These are phyloP conservation scores for Aspergillus terreus DNA, from an alignment of 2,329 filamentous ascomycete genomes.

Conservation along the genomic window DNA sequence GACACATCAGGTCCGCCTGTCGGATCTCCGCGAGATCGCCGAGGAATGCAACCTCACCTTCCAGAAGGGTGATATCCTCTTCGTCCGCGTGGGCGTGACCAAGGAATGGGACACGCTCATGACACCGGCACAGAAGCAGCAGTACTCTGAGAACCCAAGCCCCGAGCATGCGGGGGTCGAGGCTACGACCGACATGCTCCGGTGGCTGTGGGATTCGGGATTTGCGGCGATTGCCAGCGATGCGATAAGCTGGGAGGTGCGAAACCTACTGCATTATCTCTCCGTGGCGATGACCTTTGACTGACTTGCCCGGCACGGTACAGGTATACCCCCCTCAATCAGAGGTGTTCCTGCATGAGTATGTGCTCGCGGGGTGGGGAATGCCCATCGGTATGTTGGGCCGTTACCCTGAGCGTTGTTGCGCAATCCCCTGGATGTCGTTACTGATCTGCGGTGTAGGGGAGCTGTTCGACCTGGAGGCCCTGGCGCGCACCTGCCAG, in stretches of 20 bases:
- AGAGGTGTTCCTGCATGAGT: slow-evolving; percentile 44
- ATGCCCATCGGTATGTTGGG: slow-evolving; percentile 43
- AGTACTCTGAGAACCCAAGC: slow-evolving; percentile 33
- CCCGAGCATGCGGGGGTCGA: slow-evolving; percentile 48
- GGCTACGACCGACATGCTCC: slow-evolving; percentile 47
- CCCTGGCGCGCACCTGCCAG: slow-evolving; percentile 33
- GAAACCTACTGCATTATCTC: slow-evolving; percentile 3
- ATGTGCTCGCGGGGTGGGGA: slow-evolving; percentile 50
- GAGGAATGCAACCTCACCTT: slow-evolving; percentile 44
- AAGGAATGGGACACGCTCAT: slow-evolving; percentile 41
- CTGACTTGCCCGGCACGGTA: slow-evolving; percentile 15
- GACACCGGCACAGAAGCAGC: slow-evolving; percentile 28
- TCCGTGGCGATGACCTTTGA: background rate
- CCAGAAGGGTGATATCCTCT: slow-evolving; percentile 51
- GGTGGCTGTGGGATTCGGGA: slow-evolving; percentile 57
- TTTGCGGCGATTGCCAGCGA: slow-evolving; percentile 59
- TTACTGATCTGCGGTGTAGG: slow-evolving; percentile 24
- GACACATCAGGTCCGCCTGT: slow-evolving; percentile 36
- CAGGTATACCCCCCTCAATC: slow-evolving; percentile 41
- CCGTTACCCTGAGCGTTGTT: background rate
- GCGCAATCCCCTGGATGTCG: background rate
- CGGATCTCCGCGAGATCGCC: slow-evolving; percentile 37
- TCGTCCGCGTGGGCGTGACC: slow-evolving; percentile 44
- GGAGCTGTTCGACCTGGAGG: slow-evolving; percentile 47
- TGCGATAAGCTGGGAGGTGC: slow-evolving; percentile 52